Evolutionary conservation across 2,329 filamentous ascomycete genomes (phyloP).

Genomic region (Talaromyces sp.): DNA sequence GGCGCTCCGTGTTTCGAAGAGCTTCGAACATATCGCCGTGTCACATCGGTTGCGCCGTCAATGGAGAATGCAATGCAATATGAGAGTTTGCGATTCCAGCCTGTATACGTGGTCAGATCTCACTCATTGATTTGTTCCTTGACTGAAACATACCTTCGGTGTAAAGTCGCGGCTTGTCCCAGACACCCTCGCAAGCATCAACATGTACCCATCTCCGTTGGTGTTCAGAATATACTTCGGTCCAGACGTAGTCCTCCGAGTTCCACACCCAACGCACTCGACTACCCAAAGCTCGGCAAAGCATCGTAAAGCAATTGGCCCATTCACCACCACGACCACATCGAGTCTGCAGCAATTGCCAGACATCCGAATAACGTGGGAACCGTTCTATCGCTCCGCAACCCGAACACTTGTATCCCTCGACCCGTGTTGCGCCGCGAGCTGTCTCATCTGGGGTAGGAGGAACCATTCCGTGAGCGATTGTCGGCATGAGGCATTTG

Average conservation of each 20-base stretch:
- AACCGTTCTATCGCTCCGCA: constrained; percentile 85
- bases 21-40: constrained; percentile 59
- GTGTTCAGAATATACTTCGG: constrained; percentile 92
- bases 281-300: constrained; percentile 86
- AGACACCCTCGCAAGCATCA: constrained; percentile 88
- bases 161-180: constrained; percentile 91
- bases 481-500: constrained; percentile 75
- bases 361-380: constrained; percentile 91
- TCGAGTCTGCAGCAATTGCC: constrained; percentile 81
- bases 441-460: constrained; percentile 87
- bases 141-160: constrained; percentile 64
- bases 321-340: constrained; percentile 89
- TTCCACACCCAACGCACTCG: constrained; percentile 98
- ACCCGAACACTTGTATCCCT: constrained; percentile 77
- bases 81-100: constrained; percentile 93
- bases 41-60: constrained; percentile 70
- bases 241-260: constrained; percentile 95
- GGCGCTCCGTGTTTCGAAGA: constrained; percentile 61
- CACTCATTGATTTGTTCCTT: background rate
- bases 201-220: constrained; percentile 95
- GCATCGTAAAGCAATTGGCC: constrained; percentile 98
- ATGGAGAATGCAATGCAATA: constrained; percentile 97
- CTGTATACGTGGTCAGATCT: constrained; percentile 32
- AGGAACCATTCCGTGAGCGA: constrained; percentile 76
- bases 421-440: constrained; percentile 79